Conservation (phyloP, 176 grass and related monocot genomes). For the barley (Hordeum vulgare) region MorexV3_pseudomolecules_assembly NC_058520.1:547891474-547891973, state of each 20-base stretch:
- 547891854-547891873: too few species aligned
- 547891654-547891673: background rate
- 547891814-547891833: too few species aligned
- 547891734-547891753: background rate
- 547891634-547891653: background rate
- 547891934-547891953: too few species aligned
- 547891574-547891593: background rate
- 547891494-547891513: conserved; percentile 1
- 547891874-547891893: too few species aligned
- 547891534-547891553: background rate
- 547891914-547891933: too few species aligned
- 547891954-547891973: too few species aligned
- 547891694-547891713: too few species aligned
- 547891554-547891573: background rate
- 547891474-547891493: conserved; percentile 25
- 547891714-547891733: background rate
- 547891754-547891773: background rate
- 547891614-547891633: conserved; percentile 11
- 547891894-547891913: too few species aligned
- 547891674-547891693: background rate
- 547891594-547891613: conserved; percentile 13
- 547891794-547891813: too few species aligned
- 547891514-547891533: conserved; percentile 28
- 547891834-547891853: too few species aligned
- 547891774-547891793: too few species aligned